These are phyloP conservation scores for Microstroma glucosiphilum DNA, from an alignment of 1,284 basidiomycete species.

Conservation along the genomic window DNA sequence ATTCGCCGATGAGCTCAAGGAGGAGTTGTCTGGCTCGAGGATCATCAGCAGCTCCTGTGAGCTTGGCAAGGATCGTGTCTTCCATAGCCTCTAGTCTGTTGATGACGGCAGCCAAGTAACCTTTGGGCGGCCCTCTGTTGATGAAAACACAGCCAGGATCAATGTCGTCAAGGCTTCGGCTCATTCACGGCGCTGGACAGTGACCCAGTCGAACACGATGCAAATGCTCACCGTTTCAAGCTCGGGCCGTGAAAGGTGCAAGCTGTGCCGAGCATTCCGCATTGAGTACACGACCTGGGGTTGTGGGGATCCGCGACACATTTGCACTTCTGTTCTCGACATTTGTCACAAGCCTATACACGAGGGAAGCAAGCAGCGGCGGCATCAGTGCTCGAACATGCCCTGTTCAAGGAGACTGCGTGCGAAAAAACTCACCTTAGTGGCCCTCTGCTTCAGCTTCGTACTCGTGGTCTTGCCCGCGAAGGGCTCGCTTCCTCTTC, in stretches of 20 bases:
- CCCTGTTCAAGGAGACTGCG: too few species aligned
- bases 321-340: conserved; percentile 5
- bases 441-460: conserved; percentile 3
- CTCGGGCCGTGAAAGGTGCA: neutral
- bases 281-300: neutral
- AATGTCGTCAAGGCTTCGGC: too few species aligned
- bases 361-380: neutral
- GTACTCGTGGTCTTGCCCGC: neutral
- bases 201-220: too few species aligned
- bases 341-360: conserved; percentile 4
- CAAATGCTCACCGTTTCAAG: neutral
- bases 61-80: conserved; percentile 1
- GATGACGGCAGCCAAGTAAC: conserved; percentile 6
- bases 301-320: neutral
- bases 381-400: neutral
- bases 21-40: conserved; percentile 4
- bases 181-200: too few species aligned
- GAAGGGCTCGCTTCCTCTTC: too few species aligned
- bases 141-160: neutral
- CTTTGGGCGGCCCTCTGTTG: conserved; percentile 1
- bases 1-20: neutral
- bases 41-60: neutral
- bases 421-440: conserved; percentile 6
- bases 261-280: neutral
- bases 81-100: conserved; percentile 1